Conservation (phyloP, 2,329 filamentous ascomycete species). For the Neofusicoccum parvum region DNA sequence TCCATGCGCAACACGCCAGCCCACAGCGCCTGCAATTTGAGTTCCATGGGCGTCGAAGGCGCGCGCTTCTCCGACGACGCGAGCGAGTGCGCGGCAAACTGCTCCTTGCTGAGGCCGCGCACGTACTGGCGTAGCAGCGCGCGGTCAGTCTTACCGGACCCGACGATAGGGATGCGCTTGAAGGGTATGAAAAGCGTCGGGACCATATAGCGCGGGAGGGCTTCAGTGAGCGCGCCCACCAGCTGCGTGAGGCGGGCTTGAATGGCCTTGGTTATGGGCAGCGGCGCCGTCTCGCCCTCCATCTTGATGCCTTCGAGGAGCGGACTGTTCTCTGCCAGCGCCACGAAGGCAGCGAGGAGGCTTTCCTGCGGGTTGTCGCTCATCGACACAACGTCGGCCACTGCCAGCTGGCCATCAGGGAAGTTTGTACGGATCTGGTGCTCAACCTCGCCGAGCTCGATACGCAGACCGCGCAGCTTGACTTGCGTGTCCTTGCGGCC, state of each 20-base stretch:
- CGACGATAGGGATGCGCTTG: conserved; percentile 36
- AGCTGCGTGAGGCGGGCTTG: conserved; percentile 18
- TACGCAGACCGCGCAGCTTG: conserved; percentile 47
- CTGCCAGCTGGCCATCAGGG: no score
- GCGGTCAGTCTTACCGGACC: conserved; percentile 40
- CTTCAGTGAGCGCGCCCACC: conserved; percentile 19
- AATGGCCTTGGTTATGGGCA: background rate
- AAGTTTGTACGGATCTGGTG: conserved; percentile 37
- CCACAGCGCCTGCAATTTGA: background rate
- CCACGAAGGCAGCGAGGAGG: background rate
- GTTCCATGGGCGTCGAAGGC: background rate
- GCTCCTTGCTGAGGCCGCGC: conserved; percentile 32
- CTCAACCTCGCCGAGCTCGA: conserved; percentile 51
- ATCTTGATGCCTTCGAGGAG: background rate
- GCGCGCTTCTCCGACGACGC: background rate
- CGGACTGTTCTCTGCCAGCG: background rate
- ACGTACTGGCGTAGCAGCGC: conserved; percentile 22
- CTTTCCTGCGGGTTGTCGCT: background rate
- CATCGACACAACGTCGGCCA: background rate
- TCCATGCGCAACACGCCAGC: background rate
- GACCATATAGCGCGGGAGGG: conserved; percentile 40
- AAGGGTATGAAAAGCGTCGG: conserved; percentile 43
- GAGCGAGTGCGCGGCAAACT: background rate
- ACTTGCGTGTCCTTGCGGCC: conserved; percentile 40
- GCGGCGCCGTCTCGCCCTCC: background rate